Base-by-base conservation (phyloP, 2,329 filamentous ascomycete genomes). In the Aureobasidium sp. region DNA sequence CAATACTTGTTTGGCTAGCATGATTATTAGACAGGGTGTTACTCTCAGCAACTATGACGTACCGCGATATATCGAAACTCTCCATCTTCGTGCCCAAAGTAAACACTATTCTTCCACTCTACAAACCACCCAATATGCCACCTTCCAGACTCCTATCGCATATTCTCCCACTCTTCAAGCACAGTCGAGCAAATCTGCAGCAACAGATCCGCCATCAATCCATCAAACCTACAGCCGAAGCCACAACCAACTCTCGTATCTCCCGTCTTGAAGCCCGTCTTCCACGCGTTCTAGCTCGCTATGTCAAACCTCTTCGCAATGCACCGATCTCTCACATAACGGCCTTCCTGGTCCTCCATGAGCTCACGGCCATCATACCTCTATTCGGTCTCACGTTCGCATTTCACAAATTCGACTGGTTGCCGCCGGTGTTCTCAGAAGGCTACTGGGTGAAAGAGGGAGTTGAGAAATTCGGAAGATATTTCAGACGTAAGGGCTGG, bases 281-380 rank as follows among this genome's bases (percentile, higher is more conserved):
- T 8, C 91, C 90, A 3, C 76, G 71, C 5, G 86, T 85, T 63
- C 80, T 95, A 13, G 88, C 84, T 62, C 81, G 78, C 58, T 90
- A 91, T 76, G 86, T 89, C 0, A 75, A 78, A 1, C 84, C 85
- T 0, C 83, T 99, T 3, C 84, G 86, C 62, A 80, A 83, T 61
- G 91, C 91, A 0, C 94, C 94, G 0, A 74, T 91, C 48, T 90
- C 90, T 0, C 91, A 97, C 75, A 80, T 96, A 45, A 84, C 88
- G 1, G 87, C 93, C 0, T 99, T 99, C 73, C 79, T 97, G 11
- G 78, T 97, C 44, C 81, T 99, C 0, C 94, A 99, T 77, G 94
- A 99, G 74, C 72, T 97, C 48, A 97, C 94, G 0, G 93, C 94
- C 10, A 77, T 97, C 13, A 74, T 93, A 1, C 93, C 93, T 0